Base-by-base conservation (phyloP, 805 yeast species). In the Metschnikowia hibisci region DNA sequence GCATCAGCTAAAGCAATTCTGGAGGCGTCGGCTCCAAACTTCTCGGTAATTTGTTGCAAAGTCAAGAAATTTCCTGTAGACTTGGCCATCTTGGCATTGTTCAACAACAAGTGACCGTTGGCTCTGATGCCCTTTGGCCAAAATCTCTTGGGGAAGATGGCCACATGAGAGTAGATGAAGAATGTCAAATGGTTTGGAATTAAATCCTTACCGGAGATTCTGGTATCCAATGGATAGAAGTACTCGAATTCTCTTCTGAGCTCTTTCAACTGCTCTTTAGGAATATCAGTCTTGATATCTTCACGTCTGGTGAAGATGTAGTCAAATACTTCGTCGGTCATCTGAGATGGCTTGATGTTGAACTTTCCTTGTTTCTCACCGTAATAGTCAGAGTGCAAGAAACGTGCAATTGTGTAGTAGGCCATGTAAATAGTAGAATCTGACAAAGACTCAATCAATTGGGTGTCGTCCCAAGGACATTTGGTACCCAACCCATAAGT, bases 1-100 rank as follows among this genome's bases (percentile, higher is more conserved):
- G 97, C 96, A 73, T 93, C 99, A 35, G 98, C 99, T 52, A 93
- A 73, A 4, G 99, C 97, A 64, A 93, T 87, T 76, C 99, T 85
- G 9, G 96, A 74, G 32, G 98, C 97, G 66, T 93, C 99, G 40
- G 98, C 96, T 66, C 99, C 99, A 55, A 82, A 93, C 69, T 93
- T 93, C 56, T 80, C 76, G 47, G 83, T 82, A 62, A 85, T 78
- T 65, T 93, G 88, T 56, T 82, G 78, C 64, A 93, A 74, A 40
- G 98, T 93, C 82, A 87, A 75, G 64, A 93, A 93, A 73, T 93
- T 93, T 69, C 99, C 99, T 26, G 98, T 91, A 26, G 96, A 85
- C 67, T 93, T 93, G 43, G 97, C 83, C 99, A 93, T 93, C 78
- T 93, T 93, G 57, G 91, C 93, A 63, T 93, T 91, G 73, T 93